These are phyloP conservation scores for Nicotiana rustica DNA, from an alignment of 305 asterid species.

Conservation along the genomic window DNA sequence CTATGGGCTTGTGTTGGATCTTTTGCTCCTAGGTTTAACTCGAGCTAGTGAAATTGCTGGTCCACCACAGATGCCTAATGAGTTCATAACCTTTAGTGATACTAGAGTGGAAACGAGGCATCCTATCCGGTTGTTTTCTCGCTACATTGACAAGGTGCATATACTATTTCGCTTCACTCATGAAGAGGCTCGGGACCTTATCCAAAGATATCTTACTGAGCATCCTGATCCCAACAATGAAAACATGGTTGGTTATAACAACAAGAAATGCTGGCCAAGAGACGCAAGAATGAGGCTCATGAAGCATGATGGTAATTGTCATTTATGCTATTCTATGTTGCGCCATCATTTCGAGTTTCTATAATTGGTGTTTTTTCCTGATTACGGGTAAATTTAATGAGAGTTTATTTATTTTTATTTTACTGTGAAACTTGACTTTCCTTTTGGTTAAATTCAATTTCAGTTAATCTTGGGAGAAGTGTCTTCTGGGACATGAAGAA, in stretches of 20 bases:
- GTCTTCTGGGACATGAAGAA: conserved; percentile 99
- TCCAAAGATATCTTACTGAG: conserved; percentile 98
- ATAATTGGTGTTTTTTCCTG: background rate
- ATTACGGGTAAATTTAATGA: background rate
- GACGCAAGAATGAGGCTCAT: conserved; percentile 99
- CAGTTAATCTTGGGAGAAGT: conserved; percentile 98
- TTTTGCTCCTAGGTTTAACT: conserved; percentile 94
- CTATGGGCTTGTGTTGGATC: conserved; percentile 96
- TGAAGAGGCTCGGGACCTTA: conserved; percentile 98
- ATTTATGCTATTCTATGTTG: conserved; percentile 21
- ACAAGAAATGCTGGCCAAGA: conserved; percentile 99
- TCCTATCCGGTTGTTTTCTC: conserved; percentile 91
- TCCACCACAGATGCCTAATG: conserved; percentile 98
- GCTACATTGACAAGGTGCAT: conserved; percentile 98
- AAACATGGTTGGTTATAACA: conserved; percentile 99
- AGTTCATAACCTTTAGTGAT: conserved; percentile 80
- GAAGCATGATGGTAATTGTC: conserved; percentile 92
- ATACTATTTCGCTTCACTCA: conserved; percentile 95
- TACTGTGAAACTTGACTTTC: background rate
- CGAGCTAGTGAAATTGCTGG: conserved; percentile 99
- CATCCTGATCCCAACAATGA: conserved; percentile 99
- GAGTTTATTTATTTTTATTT: conserved; percentile 3
- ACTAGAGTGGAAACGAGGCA: conserved; percentile 93
- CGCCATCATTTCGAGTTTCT: background rate
- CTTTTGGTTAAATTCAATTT: conserved; percentile 36